phyloP scores from a whole-genome alignment of 2,329 filamentous ascomycete genomes.

The Biscogniauxia mediterranea region DNA sequence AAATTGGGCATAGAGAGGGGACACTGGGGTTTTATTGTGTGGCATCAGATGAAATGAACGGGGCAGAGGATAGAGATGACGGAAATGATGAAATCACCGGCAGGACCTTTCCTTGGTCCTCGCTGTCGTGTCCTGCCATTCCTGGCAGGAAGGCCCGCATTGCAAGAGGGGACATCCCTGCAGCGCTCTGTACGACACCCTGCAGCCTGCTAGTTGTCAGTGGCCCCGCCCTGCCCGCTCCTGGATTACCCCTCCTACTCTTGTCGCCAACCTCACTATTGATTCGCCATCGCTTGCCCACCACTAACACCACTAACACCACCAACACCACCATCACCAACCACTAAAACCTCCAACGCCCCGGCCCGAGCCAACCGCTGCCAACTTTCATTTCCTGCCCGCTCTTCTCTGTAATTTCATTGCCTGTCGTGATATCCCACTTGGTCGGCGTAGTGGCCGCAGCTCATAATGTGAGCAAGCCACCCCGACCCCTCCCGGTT shows the following conservation, averaged over 20 bases:
- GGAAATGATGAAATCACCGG: conserved; percentile 4
- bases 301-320: background rate
- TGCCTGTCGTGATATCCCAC: conserved; percentile 8
- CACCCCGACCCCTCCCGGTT: conserved; percentile 37
- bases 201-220: conserved; percentile 1
- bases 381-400: conserved; percentile 14
- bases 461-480: conserved; percentile 37
- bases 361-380: conserved; percentile 6
- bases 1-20: conserved; percentile 43
- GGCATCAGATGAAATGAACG: conserved; percentile 24
- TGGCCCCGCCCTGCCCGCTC: conserved; percentile 3
- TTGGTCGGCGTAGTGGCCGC: conserved; percentile 46
- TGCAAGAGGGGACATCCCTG: background rate
- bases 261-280: conserved; percentile 1
- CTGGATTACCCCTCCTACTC: conserved; percentile 1
- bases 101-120: conserved; percentile 1
- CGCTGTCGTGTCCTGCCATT: conserved; percentile 22
- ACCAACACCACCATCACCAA: background rate
- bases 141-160: background rate
- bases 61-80: conserved; percentile 29
- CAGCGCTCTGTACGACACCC: background rate
- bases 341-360: background rate
- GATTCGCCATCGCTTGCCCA: conserved; percentile 12
- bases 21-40: conserved; percentile 50
- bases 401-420: background rate